Base-by-base conservation (phyloP, 1,284 basidiomycete genomes). In the Marasmius tenuissimus region DNA sequence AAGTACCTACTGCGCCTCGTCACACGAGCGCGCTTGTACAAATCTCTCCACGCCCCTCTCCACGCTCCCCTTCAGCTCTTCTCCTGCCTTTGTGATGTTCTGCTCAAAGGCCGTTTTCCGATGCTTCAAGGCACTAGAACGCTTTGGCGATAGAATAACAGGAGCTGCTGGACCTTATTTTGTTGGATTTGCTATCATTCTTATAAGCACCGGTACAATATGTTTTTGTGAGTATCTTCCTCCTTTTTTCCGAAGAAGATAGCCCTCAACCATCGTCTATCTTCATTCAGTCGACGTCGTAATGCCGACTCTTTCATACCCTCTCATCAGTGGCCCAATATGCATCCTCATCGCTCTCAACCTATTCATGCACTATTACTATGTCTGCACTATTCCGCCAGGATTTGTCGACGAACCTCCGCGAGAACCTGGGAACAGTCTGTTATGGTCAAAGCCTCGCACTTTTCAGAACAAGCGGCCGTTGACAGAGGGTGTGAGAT, bases 91-190 rank as follows among this genome's bases (percentile, higher is more conserved):
- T 27, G 27, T 27, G 27, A 82, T 82, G 82, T 69, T 81, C 65
- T 86, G 84, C 70, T 79, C 85, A 3, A 76, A 76, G 58, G 70
- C 72, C 27, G 92, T 97, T 56, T 97, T 97, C 69, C 82, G 86
- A 57, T 96, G 93, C 78, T 97, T 96, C 79, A 92, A 88, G 72
- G 78, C 81, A 22, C 75, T 97, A 35, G 96, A 98, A 76, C 77
- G 86, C 52, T 76, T 79, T 52, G 94, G 86, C 4, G 94, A 97
- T 74, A 81, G 83, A 70, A 67, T 97, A 47, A 97, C 94, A 0
- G 94, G 95, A 61, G 88, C 91, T 57, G 96, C 94, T 14, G 96
- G 97, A 0, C 96, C 96, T 0, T 84, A 92, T 68, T 98, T 98
- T 74, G 85, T 98, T 57, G 82, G 76, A 0, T 78, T 96, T 27